Evolutionary conservation across 225 moss, liverwort and hornwort species (phyloP).

Genomic region (Rhytidiadelphus loreus): DNA sequence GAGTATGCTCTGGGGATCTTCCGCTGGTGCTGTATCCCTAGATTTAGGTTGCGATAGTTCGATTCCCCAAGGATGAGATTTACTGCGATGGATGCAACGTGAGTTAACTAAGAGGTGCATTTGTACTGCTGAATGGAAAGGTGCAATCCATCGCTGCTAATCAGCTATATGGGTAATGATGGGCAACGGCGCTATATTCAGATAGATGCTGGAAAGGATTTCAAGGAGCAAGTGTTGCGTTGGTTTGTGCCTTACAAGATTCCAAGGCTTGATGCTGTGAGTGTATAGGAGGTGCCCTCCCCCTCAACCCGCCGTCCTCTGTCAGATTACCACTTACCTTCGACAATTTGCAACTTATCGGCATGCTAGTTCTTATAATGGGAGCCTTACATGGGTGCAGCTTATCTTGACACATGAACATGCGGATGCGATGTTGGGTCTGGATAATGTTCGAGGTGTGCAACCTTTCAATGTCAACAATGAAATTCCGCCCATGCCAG

Average conservation of each 20-base stretch:
- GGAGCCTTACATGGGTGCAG: conserved; percentile 30
- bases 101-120: neutral
- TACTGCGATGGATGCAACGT: neutral
- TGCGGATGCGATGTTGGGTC: conserved; percentile 87
- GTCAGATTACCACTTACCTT: neutral
- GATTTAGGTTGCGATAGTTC: neutral
- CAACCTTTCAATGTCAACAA: conserved; percentile 57
- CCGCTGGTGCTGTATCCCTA: neutral
- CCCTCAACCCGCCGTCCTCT: neutral
- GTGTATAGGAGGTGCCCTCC: conserved; percentile 55
- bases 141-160: conserved; percentile 97
- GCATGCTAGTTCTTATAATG: conserved; percentile 3
- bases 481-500: conserved; percentile 70
- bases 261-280: conserved; percentile 96
- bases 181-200: conserved; percentile 85
- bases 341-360: neutral
- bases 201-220: conserved; percentile 93
- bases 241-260: conserved; percentile 85
- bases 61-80: neutral
- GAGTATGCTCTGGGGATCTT: neutral
- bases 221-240: conserved; percentile 97
- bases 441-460: conserved; percentile 94
- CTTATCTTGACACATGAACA: conserved; percentile 98
- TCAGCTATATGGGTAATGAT: conserved; percentile 69
- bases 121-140: conserved; percentile 40